These are phyloP conservation scores for Vaucheria bursata DNA, from an alignment of 352 stramenopile species.

Conservation along the genomic window DNA sequence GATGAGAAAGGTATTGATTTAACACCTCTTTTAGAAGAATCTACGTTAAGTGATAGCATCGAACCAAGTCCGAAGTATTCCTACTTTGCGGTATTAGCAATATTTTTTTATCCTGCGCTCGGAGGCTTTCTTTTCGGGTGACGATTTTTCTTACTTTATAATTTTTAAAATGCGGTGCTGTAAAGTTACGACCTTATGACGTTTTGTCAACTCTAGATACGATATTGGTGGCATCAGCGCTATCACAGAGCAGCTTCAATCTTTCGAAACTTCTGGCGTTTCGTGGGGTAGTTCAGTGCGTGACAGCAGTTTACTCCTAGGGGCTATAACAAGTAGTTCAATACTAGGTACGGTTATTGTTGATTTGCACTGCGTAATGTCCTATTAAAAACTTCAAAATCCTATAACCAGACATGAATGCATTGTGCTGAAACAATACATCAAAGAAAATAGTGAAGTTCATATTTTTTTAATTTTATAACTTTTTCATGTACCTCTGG, in stretches of 20 bases:
- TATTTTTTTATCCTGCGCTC: slow-evolving; percentile 3
- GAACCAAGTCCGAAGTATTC: neutral
- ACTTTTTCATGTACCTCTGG: neutral
- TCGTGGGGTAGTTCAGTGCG: slow-evolving; percentile 19
- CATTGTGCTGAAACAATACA: neutral
- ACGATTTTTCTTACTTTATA: neutral
- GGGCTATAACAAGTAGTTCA: slow-evolving; percentile 34
- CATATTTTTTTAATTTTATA: neutral
- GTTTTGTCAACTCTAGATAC: slow-evolving; percentile 16
- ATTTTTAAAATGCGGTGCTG: neutral
- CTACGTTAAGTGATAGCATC: no score
- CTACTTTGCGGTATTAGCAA: neutral
- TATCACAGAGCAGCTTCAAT: slow-evolving; percentile 41
- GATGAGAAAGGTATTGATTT: no score
- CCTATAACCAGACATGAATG: neutral
- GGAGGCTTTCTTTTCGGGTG: slow-evolving; percentile 8
- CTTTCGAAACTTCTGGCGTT: slow-evolving; percentile 21
- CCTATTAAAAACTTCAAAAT: neutral
- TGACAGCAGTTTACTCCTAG: slow-evolving; percentile 35
- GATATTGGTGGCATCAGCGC: slow-evolving; percentile 42
- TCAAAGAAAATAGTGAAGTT: neutral
- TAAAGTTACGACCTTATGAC: neutral
- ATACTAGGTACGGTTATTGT: slow-evolving; percentile 38
- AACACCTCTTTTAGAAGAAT: no score
- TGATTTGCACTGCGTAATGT: no score